Base-by-base conservation (phyloP, 768 basidiomycete genomes). In the Piloderma croceum region DNA sequence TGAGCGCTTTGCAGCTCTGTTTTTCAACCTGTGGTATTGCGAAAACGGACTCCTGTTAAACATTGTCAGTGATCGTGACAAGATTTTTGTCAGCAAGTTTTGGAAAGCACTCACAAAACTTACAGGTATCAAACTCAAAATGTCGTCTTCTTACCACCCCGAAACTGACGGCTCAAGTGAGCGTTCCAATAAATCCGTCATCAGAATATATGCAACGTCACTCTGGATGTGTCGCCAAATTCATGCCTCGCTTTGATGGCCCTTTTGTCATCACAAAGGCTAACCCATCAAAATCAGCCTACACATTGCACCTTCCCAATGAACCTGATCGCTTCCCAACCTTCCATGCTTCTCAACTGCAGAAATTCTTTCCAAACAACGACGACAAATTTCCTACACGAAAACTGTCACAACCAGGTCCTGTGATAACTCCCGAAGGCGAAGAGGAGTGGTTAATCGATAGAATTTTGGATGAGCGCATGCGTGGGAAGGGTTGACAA, bases 181-280 rank as follows among this genome's bases (percentile, higher is more conserved):
- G n/a, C n/a, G n/a, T n/a, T n/a, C 31, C 68, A 70, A 24, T 47
- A 7, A 45, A 66, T 27, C 43, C 53, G 0, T 22, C 49, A 0
- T 32, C 44, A 2, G 51, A 63, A 1, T 70, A 62, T 39, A 51
- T 51, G 20, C n/a, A 38, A 0, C 25, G 24, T 1, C 56, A 60
- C 0, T 47, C 56, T 3, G 52, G 57, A 4, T 47, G 57, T 0
- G 64, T 64, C 0, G 65, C 64, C 0, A 74, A 74, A 35, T 70
- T 71, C 39, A 64, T 74, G 55, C 63, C 67, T 0, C 39, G 51
- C 0, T 63, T 34, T 15, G 62, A 71, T 38, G 55, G 65, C 0
- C 61, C 56, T 0, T 63, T 50, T 35, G 31, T 4, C 0, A 43
- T 73, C 3, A 24, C 47, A 0, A 34, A 43, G 0, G 51, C 55